Conservation (phyloP, 2,329 filamentous ascomycete genomes). For the Colletotrichum destructivum region DNA sequence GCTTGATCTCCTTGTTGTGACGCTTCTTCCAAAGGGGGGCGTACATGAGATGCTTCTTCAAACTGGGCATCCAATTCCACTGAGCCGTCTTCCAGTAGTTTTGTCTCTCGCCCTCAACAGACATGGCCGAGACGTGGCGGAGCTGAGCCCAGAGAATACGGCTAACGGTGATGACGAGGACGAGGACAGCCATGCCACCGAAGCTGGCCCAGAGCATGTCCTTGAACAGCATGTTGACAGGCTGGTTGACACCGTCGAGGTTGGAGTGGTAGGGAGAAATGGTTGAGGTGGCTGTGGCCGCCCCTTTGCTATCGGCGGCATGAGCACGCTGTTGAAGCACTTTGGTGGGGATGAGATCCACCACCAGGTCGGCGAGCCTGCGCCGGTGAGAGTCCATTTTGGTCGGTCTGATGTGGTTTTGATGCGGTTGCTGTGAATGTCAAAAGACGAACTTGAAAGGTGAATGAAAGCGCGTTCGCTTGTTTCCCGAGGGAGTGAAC, state of each 20-base stretch:
- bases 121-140: conserved; percentile 73
- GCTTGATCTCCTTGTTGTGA: conserved; percentile 76
- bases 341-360: conserved; percentile 50
- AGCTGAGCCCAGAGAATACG: conserved; percentile 71
- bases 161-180: conserved; percentile 68
- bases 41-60: conserved; percentile 76
- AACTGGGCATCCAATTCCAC: conserved; percentile 71
- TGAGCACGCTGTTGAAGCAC: conserved; percentile 50
- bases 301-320: conserved; percentile 46
- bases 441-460: conserved; percentile 25
- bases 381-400: conserved; percentile 52
- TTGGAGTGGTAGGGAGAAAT: conserved; percentile 70
- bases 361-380: conserved; percentile 48
- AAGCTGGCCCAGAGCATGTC: conserved; percentile 74
- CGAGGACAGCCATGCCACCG: conserved; percentile 67
- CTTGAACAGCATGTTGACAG: conserved; percentile 70
- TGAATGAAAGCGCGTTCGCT: conserved; percentile 7
- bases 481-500: conserved; percentile 2
- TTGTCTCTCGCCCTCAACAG: conserved; percentile 65
- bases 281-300: conserved; percentile 56
- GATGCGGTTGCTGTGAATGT: conserved; percentile 19
- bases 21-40: conserved; percentile 76
- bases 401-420: conserved; percentile 11
- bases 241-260: conserved; percentile 74
- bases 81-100: conserved; percentile 72